phyloP scores from a whole-genome alignment of 768 basidiomycete species.

The Amanita muscaria region DNA sequence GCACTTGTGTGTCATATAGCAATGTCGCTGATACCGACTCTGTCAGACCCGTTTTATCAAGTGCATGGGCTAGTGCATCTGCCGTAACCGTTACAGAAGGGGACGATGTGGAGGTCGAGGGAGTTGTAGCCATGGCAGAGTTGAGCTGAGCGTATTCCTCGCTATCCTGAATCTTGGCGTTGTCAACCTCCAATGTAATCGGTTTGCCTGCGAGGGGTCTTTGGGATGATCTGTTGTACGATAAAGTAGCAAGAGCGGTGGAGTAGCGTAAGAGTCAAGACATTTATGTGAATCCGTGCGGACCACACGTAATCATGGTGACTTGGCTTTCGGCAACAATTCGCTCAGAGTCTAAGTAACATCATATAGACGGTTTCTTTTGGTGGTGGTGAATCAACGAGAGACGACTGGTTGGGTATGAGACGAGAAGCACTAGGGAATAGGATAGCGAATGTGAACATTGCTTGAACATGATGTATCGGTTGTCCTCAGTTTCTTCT shows the following conservation, averaged over 20 bases:
- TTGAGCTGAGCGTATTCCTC: constrained; percentile 4
- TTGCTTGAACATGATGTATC: too few relatives aligned
- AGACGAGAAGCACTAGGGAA: too few relatives aligned
- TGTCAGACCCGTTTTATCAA: constrained; percentile 10
- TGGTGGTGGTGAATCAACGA: too few relatives aligned
- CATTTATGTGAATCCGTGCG: constrained; percentile 2
- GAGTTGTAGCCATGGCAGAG: constrained; percentile 10
- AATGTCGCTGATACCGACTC: constrained; percentile 1
- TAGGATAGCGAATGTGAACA: too few relatives aligned
- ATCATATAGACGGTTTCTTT: too few relatives aligned
- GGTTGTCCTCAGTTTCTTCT: too few relatives aligned
- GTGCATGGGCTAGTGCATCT: constrained; percentile 11
- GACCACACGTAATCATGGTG: constrained; percentile 1
- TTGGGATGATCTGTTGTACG: not conserved
- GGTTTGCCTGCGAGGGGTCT: not conserved
- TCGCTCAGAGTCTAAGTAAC: too few relatives aligned
- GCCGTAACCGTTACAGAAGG: constrained; percentile 9
- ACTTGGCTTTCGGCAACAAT: too few relatives aligned
- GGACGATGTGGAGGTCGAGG: constrained; percentile 9
- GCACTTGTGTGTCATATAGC: constrained; percentile 1
- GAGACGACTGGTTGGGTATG: too few relatives aligned
- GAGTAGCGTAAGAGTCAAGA: not conserved
- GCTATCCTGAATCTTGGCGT: constrained; percentile 1
- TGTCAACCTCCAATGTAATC: not conserved
- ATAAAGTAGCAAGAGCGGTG: too few relatives aligned